phyloP scores from a whole-genome alignment of 306 rosid species.

The Carpinus fangiana region DNA sequence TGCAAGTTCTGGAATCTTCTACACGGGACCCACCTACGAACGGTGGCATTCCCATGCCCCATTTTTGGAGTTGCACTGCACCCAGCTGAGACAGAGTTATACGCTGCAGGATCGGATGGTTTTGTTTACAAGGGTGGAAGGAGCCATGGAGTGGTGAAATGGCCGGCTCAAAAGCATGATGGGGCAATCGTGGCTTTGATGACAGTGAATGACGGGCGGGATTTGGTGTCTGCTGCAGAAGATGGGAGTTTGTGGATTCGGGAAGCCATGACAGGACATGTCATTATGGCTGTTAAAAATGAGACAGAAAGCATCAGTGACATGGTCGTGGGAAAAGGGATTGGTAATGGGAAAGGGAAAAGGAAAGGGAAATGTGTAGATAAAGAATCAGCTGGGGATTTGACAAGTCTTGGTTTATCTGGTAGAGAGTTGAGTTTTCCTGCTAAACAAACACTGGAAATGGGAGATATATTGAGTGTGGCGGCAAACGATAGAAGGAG shows the following conservation, averaged over 20 bases:
- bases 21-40: conserved; percentile 27
- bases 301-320: conserved; percentile 47
- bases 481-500: conserved; percentile 41
- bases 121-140: conserved; percentile 45
- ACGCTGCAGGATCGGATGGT: conserved; percentile 73
- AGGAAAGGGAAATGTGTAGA: conserved; percentile 5
- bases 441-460: conserved; percentile 29
- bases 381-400: not conserved
- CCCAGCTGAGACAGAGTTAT: conserved; percentile 40
- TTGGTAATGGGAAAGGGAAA: conserved; percentile 1
- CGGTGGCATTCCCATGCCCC: conserved; percentile 49
- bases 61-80: conserved; percentile 44
- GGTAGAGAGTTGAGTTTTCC: conserved; percentile 30
- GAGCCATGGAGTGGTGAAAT: conserved; percentile 25
- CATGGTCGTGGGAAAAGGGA: conserved; percentile 43
- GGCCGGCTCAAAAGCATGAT: conserved; percentile 36
- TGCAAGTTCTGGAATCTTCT: conserved; percentile 65
- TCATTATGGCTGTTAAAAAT: conserved; percentile 36
- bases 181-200: conserved; percentile 45
- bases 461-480: conserved; percentile 31
- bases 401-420: conserved; percentile 10
- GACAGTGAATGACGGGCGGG: conserved; percentile 46
- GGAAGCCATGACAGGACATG: conserved; percentile 48
- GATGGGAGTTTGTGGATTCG: conserved; percentile 67
- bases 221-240: conserved; percentile 66